Evolutionary conservation across 306 rosid species (phyloP).

Genomic region (Quercus engelmannii): DNA sequence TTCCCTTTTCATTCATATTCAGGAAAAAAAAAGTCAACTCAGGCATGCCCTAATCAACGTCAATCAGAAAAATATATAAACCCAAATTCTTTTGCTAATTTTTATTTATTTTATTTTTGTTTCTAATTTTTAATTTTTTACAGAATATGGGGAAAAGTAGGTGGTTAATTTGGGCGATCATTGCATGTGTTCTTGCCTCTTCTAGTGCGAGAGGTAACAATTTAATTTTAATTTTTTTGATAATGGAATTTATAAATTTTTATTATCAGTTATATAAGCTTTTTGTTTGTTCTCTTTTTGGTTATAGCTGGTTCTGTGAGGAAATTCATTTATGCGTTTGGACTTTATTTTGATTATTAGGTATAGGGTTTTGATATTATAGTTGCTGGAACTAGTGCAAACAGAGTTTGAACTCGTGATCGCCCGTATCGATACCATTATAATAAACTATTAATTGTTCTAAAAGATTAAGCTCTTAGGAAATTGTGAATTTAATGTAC

Average conservation of each 20-base stretch:
- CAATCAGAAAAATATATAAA: neutral
- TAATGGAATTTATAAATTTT: neutral
- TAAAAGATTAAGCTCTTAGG: too few species aligned
- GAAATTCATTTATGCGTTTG: neutral
- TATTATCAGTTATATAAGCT: neutral
- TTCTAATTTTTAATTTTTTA: neutral
- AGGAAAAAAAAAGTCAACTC: too few species aligned
- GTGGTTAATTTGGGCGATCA: slow-evolving; percentile 43
- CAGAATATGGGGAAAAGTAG: slow-evolving; percentile 53
- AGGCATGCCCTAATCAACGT: slow-evolving; percentile 13
- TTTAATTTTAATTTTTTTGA: too few species aligned
- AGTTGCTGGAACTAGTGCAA: neutral
- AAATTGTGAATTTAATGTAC: too few species aligned
- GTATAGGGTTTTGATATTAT: neutral
- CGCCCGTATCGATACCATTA: too few species aligned
- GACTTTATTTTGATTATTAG: neutral
- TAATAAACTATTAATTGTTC: too few species aligned
- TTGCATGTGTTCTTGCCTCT: slow-evolving; percentile 31
- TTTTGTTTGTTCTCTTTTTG: neutral
- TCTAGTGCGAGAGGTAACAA: slow-evolving; percentile 60
- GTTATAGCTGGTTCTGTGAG: neutral
- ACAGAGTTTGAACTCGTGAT: too few species aligned
- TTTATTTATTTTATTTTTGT: neutral
- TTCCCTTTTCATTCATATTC: neutral
- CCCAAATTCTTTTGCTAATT: neutral